Evolutionary conservation across 2,329 filamentous ascomycete species (phyloP).

Genomic region (Apiospora aurea): DNA sequence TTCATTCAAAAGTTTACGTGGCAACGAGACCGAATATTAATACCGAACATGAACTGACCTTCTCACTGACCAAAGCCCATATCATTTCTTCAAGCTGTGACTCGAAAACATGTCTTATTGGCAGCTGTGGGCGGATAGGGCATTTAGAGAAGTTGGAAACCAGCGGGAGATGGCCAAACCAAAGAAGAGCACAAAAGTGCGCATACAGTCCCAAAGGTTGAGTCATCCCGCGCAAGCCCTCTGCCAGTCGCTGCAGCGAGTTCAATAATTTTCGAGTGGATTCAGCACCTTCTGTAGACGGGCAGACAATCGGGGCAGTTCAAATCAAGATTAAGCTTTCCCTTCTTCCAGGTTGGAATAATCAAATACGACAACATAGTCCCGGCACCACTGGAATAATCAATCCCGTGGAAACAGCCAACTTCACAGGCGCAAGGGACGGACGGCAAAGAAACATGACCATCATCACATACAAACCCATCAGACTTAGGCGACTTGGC

Average conservation of each 20-base stretch:
- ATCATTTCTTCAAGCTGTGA: not conserved
- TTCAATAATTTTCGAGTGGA: not conserved
- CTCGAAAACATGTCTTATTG: not conserved
- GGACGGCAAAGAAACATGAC: not conserved
- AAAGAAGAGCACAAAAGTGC: not conserved
- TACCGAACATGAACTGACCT: not conserved
- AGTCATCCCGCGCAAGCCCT: not conserved
- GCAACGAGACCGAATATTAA: not conserved
- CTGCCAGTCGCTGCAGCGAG: not conserved
- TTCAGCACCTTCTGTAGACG: not conserved
- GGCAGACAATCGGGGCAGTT: not conserved
- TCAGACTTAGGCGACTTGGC: not conserved
- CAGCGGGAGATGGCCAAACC: not conserved
- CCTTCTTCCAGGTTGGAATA: conserved; percentile 1
- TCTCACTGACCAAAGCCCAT: not conserved
- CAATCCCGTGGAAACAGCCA: not conserved
- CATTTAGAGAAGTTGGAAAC: not conserved
- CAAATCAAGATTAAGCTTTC: not conserved
- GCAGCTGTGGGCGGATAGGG: not conserved
- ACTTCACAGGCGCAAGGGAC: not conserved
- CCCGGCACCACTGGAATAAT: not conserved
- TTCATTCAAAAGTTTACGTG: not conserved
- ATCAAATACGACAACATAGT: not conserved
- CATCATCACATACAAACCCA: conserved; percentile 4
- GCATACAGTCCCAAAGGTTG: not conserved